Percentiles rank a stretch among this genome's conserved stretches.
Conservation (phyloP, 345 rosid species). For the Angophora floribunda region DNA sequence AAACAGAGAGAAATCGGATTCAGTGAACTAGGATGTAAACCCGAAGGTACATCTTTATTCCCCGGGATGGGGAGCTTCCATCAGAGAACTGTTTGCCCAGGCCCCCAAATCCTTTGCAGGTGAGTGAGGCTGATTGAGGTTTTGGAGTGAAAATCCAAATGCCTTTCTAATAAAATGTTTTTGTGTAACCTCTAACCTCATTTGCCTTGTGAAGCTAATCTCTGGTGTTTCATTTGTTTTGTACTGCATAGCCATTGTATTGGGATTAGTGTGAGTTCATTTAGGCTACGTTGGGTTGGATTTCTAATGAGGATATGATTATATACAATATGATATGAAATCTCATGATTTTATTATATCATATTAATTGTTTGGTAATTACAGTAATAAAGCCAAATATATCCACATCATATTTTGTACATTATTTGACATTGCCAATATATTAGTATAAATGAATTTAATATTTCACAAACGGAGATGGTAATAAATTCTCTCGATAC, state of each 20-base stretch:
- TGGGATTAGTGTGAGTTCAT: background rate
- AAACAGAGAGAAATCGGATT: background rate
- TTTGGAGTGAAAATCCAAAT: background rate
- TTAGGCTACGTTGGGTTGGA: too few species aligned
- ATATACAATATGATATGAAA: too few species aligned
- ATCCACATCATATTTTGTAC: too few species aligned
- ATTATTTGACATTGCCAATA: too few species aligned
- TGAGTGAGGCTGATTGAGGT: background rate
- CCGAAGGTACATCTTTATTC: background rate
- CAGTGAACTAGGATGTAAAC: background rate
- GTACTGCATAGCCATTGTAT: background rate
- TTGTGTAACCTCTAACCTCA: background rate
- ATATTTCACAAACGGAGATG: too few species aligned
- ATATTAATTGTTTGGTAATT: too few species aligned
- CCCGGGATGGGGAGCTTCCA: background rate
- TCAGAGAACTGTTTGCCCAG: background rate
- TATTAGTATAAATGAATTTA: too few species aligned
- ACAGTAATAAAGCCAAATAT: too few species aligned
- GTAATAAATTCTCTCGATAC: too few species aligned
- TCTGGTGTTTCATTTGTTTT: background rate
- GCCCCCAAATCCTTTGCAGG: background rate
- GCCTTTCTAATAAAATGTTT: background rate
- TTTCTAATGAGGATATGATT: too few species aligned
- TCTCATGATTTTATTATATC: too few species aligned
- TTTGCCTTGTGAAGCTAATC: background rate